Base-by-base conservation (phyloP, 2,329 filamentous ascomycete genomes). In the Periconia sp. region DNA sequence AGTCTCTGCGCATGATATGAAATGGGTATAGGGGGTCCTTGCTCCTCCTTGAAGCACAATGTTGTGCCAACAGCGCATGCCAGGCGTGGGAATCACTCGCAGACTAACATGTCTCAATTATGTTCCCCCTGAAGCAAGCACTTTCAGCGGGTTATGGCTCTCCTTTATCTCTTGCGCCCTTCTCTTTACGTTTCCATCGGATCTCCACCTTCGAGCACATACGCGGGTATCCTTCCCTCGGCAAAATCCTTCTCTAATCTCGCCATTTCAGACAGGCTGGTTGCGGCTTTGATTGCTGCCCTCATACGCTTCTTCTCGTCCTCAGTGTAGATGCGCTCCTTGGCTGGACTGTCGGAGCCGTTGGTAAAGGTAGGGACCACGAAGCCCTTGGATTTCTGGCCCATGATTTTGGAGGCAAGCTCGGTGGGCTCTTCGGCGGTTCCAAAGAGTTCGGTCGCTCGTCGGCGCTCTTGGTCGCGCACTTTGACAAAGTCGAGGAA, bases 401-500 rank as follows among this genome's bases (percentile, higher is more conserved):
- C 89, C 80, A 93, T 88, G 67, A 97, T 93, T 85, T 60, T 53
- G 54, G 70, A 49, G 68, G 93, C 92, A 35, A 96, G 80, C 11
- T 89, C 87, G 0, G 92, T 91, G 1, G 93, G 94, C 70, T 89
- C 85, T 48, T 89, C 84, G 1, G 75, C 74, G 2, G 89, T 91
- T 48, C 95, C 95, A 68, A 97, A 97, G 2, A 99, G 80, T 74
- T 93, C 88, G 17, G 77, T 81, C 0, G 91, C 91, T 63, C 86
- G 84, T 59, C 84, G 78, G 43, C 92, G 85, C 81, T 99, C 94
- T 0, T 83, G 86, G 59, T 94, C 85, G 75, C 91, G 95, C 47
- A 99, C 92, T 76, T 96, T 96, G 64, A 86, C 82, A 72, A 91
- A 97, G 76, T 99, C 94, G 46, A 99, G 82, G 75, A 96, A 97